A percentile compares a stretch with the other conserved stretches of the same genome.
These are phyloP conservation scores for Alternaria brassicae DNA, from an alignment of 2,329 filamentous ascomycete genomes.

Conservation along the genomic window DNA sequence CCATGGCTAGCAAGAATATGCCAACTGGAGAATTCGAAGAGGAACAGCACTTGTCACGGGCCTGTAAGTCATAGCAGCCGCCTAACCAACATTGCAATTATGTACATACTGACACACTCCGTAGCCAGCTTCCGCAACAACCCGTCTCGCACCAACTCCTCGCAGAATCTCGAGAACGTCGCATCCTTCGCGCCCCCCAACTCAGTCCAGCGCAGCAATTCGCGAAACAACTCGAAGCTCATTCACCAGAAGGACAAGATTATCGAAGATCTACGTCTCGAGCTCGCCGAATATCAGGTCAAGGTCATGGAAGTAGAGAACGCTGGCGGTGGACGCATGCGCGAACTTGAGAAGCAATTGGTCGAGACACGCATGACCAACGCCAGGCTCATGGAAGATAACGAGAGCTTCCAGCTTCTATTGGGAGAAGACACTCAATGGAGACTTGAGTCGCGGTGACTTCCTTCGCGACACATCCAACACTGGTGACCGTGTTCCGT, in stretches of 20 bases:
- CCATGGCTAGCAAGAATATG: conserved; percentile 75
- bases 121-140: conserved; percentile 56
- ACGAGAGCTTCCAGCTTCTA: conserved; percentile 95
- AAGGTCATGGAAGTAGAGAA: conserved; percentile 95
- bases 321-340: conserved; percentile 82
- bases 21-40: conserved; percentile 57
- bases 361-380: conserved; percentile 96
- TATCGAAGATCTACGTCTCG: conserved; percentile 88
- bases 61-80: conserved; percentile 52
- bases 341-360: conserved; percentile 87
- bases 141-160: conserved; percentile 53
- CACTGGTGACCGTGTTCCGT: conserved; percentile 41
- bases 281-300: conserved; percentile 93
- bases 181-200: conserved; percentile 86
- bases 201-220: conserved; percentile 85
- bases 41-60: conserved; percentile 60
- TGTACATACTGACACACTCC: conserved; percentile 26
- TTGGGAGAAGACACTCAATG: conserved; percentile 91
- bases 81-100: not conserved
- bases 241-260: conserved; percentile 95
- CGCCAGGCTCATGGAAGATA: conserved; percentile 95
- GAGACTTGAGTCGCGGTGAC: conserved; percentile 84
- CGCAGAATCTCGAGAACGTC: conserved; percentile 75
- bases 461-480: conserved; percentile 67
- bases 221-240: conserved; percentile 85